phyloP scores from a whole-genome alignment of 169 alveolate species.

The Haemoproteus tartakovskyi region DNA sequence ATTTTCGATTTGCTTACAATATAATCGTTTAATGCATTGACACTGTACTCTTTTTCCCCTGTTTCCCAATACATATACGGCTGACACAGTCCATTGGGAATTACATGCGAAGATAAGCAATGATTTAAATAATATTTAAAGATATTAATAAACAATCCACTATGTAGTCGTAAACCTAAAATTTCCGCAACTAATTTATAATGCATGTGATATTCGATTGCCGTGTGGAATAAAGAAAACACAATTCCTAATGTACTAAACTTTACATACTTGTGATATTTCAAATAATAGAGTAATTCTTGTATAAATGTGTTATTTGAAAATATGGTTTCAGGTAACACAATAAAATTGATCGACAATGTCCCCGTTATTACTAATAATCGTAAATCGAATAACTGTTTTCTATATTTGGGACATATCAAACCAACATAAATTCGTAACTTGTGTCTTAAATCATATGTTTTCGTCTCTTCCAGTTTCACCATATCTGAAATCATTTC shows the following conservation, averaged over 20 bases:
- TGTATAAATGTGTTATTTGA: slow-evolving; percentile 34
- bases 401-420: slow-evolving; percentile 61
- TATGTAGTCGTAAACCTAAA: slow-evolving; percentile 46
- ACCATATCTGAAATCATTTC: slow-evolving; percentile 13
- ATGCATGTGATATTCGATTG: slow-evolving; percentile 45
- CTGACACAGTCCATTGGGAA: slow-evolving; percentile 53
- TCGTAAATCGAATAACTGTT: slow-evolving; percentile 29
- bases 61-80: slow-evolving; percentile 27
- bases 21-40: slow-evolving; percentile 6
- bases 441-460: slow-evolving; percentile 46
- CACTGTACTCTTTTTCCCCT: slow-evolving; percentile 15
- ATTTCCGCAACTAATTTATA: slow-evolving; percentile 50
- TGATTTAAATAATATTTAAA: slow-evolving; percentile 49
- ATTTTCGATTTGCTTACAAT: slow-evolving; percentile 4
- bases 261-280: slow-evolving; percentile 28
- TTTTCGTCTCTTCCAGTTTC: slow-evolving; percentile 12
- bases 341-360: slow-evolving; percentile 24
- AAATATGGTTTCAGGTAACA: slow-evolving; percentile 37
- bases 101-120: slow-evolving; percentile 9
- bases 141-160: slow-evolving; percentile 54
- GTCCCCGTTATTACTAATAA: slow-evolving; percentile 43
- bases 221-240: slow-evolving; percentile 28
- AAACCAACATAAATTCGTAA: slow-evolving; percentile 54
- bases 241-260: slow-evolving; percentile 37
- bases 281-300: slow-evolving; percentile 36